These are phyloP conservation scores for Blastobotrys ciferrii DNA, from an alignment of 1,139 yeast genomes.

Conservation along the genomic window DNA sequence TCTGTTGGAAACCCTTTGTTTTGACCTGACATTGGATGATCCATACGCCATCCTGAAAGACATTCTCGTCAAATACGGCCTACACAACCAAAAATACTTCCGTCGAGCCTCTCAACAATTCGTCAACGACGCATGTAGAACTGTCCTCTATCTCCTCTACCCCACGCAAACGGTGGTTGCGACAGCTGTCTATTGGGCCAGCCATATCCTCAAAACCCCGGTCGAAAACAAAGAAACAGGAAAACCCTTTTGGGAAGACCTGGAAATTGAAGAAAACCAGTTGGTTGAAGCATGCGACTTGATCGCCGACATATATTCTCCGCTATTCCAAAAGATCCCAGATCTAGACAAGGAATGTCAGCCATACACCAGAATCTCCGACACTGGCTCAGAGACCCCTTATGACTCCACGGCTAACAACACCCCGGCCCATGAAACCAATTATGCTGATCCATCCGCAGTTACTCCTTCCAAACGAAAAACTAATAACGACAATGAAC, in stretches of 20 bases:
- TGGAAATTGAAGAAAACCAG: slow-evolving; percentile 26
- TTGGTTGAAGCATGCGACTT: slow-evolving; percentile 32
- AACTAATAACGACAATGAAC: not conserved
- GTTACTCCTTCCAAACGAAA: not conserved
- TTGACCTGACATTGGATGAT: slow-evolving; percentile 46
- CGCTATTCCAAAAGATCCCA: slow-evolving; percentile 3
- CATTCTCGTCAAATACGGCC: slow-evolving; percentile 29
- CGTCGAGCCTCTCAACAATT: slow-evolving; percentile 37
- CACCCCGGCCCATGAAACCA: not conserved
- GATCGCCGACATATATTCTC: slow-evolving; percentile 30
- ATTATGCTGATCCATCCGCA: not conserved
- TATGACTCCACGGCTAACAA: slow-evolving; percentile 5
- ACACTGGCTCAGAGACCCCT: slow-evolving; percentile 2
- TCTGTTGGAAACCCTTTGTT: slow-evolving; percentile 48
- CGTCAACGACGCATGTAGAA: slow-evolving; percentile 42
- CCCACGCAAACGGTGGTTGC: slow-evolving; percentile 37
- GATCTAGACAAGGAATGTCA: slow-evolving; percentile 13
- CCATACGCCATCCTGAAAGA: slow-evolving; percentile 40
- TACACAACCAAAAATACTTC: slow-evolving; percentile 26
- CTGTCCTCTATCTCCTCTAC: slow-evolving; percentile 36
- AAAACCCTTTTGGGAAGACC: slow-evolving; percentile 32
- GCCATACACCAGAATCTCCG: slow-evolving; percentile 9
- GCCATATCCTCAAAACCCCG: slow-evolving; percentile 17
- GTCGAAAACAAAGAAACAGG: slow-evolving; percentile 18
- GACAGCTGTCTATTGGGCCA: slow-evolving; percentile 41